Base-by-base conservation (phyloP, 192 early-diverging fungal species). In the Umbelopsis sp. region DNA sequence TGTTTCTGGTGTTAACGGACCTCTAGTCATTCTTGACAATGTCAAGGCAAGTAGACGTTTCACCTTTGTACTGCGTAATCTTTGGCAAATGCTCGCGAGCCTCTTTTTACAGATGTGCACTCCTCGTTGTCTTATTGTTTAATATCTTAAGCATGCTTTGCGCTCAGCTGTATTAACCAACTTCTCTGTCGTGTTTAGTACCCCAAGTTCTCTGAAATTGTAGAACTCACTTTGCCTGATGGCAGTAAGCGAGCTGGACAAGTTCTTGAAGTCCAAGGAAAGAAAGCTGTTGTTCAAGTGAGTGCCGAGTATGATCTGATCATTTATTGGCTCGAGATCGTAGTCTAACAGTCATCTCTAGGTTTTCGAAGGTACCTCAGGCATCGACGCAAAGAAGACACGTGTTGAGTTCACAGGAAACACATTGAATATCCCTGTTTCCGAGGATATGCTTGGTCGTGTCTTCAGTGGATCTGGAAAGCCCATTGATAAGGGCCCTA, bases 381-480 rank as follows among this genome's bases (percentile, higher is more conserved):
- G 98, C 33, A 91, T 99, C 67, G 98, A 99, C 79, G 93, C 94
- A 48, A 99, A 97, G 83, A 85, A 89, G 48, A 98, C 97, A 12
- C 94, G 92, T 53, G 97, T 94, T 44, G 94, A 94, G 78, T 99
- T 99, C 74, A 93, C 95, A 8, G 98, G 98, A 33, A 92, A 98
- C 70, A 94, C 94, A 44, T 85, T 95, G 35, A 95, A 95, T 76
- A 98, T 98, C 78, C 94, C 98, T 6, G 98, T 99, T 27, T 97
- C 95, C 21, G 97, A 99, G 78, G 98, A 99, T 76, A 98, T 99
- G 95, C 84, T 99, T 81, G 98, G 98, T 64, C 92, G 98, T 69
- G 93, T 98, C 27, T 99, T 98, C 82, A 98, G 98, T 87, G 98
- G 98, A 67, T 98, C 97, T 27, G 98, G 98, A 76, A 99, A 99